Evolutionary conservation across 169 alveolate genomes (phyloP).

Genomic region (Plasmodium knowlesi): DNA sequence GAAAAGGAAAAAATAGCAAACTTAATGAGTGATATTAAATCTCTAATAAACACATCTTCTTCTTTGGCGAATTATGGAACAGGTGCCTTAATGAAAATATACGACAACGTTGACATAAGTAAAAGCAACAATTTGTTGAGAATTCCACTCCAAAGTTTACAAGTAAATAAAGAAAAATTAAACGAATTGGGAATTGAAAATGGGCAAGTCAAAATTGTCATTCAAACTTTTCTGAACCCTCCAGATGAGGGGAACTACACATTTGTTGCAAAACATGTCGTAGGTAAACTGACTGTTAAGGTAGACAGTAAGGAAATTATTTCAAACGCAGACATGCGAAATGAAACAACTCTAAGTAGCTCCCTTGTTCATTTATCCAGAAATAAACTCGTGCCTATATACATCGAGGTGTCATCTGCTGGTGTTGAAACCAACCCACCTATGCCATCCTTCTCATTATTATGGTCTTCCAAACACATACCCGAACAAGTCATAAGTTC

Average conservation of each 20-base stretch:
- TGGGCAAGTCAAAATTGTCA: slow-evolving; percentile 54
- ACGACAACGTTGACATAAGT: slow-evolving; percentile 36
- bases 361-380: slow-evolving; percentile 16
- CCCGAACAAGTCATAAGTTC: slow-evolving; percentile 66
- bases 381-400: slow-evolving; percentile 35
- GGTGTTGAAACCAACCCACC: background rate
- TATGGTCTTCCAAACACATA: slow-evolving; percentile 35
- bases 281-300: slow-evolving; percentile 41
- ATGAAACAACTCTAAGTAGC: slow-evolving; percentile 12
- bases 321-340: slow-evolving; percentile 8
- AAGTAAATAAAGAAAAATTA: slow-evolving; percentile 31
- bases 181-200: slow-evolving; percentile 52
- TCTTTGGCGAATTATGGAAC: slow-evolving; percentile 64
- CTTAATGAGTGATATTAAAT: slow-evolving; percentile 51
- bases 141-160: slow-evolving; percentile 43
- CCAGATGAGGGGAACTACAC: slow-evolving; percentile 38
- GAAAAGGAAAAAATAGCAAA: slow-evolving; percentile 45
- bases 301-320: slow-evolving; percentile 47
- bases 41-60: slow-evolving; percentile 31
- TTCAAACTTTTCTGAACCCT: slow-evolving; percentile 41
- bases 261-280: slow-evolving; percentile 30
- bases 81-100: slow-evolving; percentile 66
- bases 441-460: slow-evolving; percentile 51
- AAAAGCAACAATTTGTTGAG: slow-evolving; percentile 30
- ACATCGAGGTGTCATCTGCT: slow-evolving; percentile 53